phyloP scores from a whole-genome alignment of 2,329 filamentous ascomycete species.

The Chrysoporthe cubensis region DNA sequence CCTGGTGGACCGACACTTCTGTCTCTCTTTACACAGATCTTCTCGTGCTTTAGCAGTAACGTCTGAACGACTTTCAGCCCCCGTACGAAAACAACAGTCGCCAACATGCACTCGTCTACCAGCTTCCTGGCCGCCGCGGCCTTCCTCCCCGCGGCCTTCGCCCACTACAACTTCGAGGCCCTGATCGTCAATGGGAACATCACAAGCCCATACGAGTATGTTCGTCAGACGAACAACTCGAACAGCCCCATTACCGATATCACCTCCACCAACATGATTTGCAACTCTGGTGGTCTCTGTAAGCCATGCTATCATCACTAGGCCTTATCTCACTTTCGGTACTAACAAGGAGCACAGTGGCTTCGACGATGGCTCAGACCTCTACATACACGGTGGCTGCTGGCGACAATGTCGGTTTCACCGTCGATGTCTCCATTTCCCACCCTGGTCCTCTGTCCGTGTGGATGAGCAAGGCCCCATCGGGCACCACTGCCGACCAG shows the following conservation, averaged over 20 bases:
- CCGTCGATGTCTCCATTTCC: conserved; percentile 40
- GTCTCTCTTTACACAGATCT: conserved; percentile 9
- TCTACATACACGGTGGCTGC: conserved; percentile 42
- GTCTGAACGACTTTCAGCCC: neutral
- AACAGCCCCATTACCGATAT: conserved; percentile 47
- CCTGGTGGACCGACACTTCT: conserved; percentile 21
- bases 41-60: neutral
- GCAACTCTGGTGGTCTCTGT: conserved; percentile 38
- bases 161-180: conserved; percentile 32
- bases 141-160: conserved; percentile 23
- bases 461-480: conserved; percentile 42
- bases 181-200: conserved; percentile 33
- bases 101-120: conserved; percentile 17
- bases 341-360: conserved; percentile 31
- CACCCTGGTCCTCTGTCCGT: conserved; percentile 46
- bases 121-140: conserved; percentile 19
- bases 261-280: conserved; percentile 43
- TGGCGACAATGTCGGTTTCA: conserved; percentile 47
- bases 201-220: conserved; percentile 32
- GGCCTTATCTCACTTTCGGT: too few relatives aligned
- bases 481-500: conserved; percentile 33
- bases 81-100: neutral
- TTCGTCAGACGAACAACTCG: conserved; percentile 33
- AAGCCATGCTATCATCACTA: neutral
- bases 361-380: conserved; percentile 40